Evolutionary conservation across 192 early-diverging fungal species (phyloP).

Genomic region (Coemansia erecta): DNA sequence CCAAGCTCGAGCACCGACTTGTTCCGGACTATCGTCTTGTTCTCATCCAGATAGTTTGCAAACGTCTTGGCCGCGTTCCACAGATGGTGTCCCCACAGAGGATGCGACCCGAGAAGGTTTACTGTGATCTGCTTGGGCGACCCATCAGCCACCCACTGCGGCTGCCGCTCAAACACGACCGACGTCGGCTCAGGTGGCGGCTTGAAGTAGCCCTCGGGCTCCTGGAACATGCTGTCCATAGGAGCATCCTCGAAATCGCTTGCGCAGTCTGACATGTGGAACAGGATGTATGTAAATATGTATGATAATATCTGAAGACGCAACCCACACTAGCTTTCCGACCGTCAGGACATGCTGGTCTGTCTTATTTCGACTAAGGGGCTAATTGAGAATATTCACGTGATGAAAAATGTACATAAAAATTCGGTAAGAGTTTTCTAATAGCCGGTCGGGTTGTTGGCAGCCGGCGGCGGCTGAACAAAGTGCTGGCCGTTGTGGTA

Average conservation of each 20-base stretch:
- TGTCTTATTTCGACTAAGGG: slow-evolving; percentile 1
- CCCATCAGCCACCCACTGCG: slow-evolving; percentile 22
- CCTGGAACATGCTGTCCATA: slow-evolving; percentile 29
- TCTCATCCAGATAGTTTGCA: slow-evolving; percentile 73
- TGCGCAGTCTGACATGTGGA: slow-evolving; percentile 3
- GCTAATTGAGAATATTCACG: slow-evolving; percentile 5
- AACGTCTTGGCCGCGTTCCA: slow-evolving; percentile 90
- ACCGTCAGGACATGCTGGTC: too few relatives aligned
- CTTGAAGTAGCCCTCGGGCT: slow-evolving; percentile 45
- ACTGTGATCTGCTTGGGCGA: slow-evolving; percentile 39
- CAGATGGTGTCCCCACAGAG: slow-evolving; percentile 83
- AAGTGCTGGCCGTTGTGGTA: slow-evolving; percentile 6
- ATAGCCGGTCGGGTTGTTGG: slow-evolving; percentile 2
- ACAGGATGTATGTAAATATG: too few relatives aligned
- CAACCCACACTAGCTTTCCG: not conserved
- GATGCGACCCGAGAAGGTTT: slow-evolving; percentile 69
- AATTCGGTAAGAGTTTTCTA: not conserved
- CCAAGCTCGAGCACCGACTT: slow-evolving; percentile 81
- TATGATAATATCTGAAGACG: too few relatives aligned
- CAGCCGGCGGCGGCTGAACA: slow-evolving; percentile 2
- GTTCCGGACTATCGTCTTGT: slow-evolving; percentile 56
- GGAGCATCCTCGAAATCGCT: slow-evolving; percentile 26
- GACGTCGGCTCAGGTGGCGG: slow-evolving; percentile 58
- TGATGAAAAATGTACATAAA: too few relatives aligned
- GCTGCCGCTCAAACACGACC: slow-evolving; percentile 56